Conservation (phyloP, 768 basidiomycete genomes). For the Tricholoma flavovirens region DNA sequence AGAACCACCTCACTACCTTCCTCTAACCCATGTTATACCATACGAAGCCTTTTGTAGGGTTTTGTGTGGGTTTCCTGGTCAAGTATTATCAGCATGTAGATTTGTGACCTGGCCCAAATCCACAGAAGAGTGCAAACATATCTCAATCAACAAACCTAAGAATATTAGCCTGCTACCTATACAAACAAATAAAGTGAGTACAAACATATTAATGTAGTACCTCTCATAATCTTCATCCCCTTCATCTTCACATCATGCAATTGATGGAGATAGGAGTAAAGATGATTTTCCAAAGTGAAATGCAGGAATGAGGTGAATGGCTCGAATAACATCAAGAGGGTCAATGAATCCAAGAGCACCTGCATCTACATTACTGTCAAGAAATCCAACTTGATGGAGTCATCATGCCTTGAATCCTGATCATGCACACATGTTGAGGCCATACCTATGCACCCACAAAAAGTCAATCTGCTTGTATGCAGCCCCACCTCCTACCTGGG, state of each 20-base stretch:
- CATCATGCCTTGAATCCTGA: constrained; percentile 4
- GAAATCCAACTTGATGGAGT: constrained; percentile 26
- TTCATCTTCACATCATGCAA: background rate
- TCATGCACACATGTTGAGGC: background rate
- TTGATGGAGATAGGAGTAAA: background rate
- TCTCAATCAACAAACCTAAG: background rate
- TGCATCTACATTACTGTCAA: constrained; percentile 7
- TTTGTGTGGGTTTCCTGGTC: no score
- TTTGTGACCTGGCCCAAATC: constrained; percentile 1
- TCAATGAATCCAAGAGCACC: constrained; percentile 41
- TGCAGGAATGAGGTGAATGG: background rate
- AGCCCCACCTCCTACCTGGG: background rate
- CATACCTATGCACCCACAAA: constrained; percentile 21
- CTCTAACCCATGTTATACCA: no score
- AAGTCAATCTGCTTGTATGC: constrained; percentile 16
- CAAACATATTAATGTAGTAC: background rate
- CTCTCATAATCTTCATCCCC: background rate
- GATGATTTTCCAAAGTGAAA: background rate
- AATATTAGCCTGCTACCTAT: background rate
- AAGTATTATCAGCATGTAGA: no score
- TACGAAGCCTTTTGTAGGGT: no score
- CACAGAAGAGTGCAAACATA: background rate
- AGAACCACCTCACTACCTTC: no score
- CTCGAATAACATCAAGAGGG: constrained; percentile 33
- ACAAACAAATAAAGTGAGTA: background rate